These are phyloP conservation scores for Inonotus obliquus DNA, from an alignment of 1,284 basidiomycete genomes.

Conservation along the genomic window DNA sequence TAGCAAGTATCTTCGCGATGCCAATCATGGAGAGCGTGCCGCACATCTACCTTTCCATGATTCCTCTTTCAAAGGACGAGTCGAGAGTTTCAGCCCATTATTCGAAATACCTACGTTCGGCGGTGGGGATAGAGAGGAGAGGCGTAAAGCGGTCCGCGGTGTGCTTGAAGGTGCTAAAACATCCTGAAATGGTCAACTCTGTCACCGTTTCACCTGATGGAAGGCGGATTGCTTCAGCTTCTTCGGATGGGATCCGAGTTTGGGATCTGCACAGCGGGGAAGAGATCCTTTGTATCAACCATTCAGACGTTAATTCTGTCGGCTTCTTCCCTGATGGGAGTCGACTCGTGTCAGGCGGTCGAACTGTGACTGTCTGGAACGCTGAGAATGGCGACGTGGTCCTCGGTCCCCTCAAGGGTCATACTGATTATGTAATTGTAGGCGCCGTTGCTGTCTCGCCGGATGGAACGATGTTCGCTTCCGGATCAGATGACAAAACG, in stretches of 20 bases:
- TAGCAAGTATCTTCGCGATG: neutral
- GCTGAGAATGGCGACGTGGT: neutral
- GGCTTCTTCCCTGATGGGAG: constrained; percentile 11
- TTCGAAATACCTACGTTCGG: neutral
- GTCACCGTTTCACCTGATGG: neutral
- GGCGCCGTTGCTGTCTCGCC: constrained; percentile 9
- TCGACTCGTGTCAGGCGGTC: constrained; percentile 15
- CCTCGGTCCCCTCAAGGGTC: constrained; percentile 26
- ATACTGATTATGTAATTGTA: neutral
- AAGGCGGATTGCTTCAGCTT: neutral
- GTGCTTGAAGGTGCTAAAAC: neutral
- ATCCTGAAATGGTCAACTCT: neutral
- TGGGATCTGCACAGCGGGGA: neutral
- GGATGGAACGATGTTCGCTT: constrained; percentile 7
- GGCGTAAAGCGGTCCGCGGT: neutral
- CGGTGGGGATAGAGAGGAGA: neutral
- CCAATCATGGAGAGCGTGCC: neutral
- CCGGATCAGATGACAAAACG: constrained; percentile 8
- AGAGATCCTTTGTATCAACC: neutral
- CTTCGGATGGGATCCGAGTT: neutral
- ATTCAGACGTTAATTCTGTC: constrained; percentile 1
- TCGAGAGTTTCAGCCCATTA: neutral
- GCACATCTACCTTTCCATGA: neutral
- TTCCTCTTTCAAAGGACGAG: neutral
- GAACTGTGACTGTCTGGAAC: constrained; percentile 2